Conservation (phyloP, 2,329 filamentous ascomycete genomes). For the Periconia sp. region DNA sequence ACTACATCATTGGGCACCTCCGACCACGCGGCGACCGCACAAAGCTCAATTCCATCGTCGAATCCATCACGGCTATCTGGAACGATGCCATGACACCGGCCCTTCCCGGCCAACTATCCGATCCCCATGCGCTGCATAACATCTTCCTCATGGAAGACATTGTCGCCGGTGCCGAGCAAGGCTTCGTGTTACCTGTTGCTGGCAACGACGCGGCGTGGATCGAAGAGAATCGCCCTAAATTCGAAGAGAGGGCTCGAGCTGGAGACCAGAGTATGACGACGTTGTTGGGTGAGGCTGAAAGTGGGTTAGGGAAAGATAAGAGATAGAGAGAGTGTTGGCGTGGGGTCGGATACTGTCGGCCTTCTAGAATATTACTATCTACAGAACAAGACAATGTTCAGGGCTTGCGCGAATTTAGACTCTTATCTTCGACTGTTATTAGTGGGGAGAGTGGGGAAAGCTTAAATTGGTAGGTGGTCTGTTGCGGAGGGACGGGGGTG, state of each 20-base stretch:
- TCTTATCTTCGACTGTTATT: too few relatives aligned
- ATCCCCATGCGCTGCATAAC: slow-evolving; percentile 24
- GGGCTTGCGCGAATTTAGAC: too few relatives aligned
- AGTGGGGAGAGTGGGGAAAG: too few relatives aligned
- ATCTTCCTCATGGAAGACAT: slow-evolving; percentile 36
- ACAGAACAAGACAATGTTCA: too few relatives aligned
- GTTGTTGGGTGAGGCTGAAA: slow-evolving; percentile 25
- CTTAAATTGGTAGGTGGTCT: too few relatives aligned
- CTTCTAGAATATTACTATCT: too few relatives aligned
- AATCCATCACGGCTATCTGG: slow-evolving; percentile 24
- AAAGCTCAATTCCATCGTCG: slow-evolving; percentile 17
- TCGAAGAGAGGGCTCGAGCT: slow-evolving; percentile 24
- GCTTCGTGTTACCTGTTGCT: slow-evolving; percentile 28
- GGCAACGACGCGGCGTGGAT: slow-evolving; percentile 32
- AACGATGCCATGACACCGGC: slow-evolving; percentile 8
- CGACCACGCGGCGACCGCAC: slow-evolving; percentile 17
- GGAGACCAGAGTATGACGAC: slow-evolving; percentile 29
- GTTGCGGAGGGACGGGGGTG: too few relatives aligned
- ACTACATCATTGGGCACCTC: slow-evolving; percentile 28
- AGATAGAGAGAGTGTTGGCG: too few relatives aligned
- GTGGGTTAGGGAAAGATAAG: slow-evolving; percentile 1
- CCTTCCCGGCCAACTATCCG: slow-evolving; percentile 18
- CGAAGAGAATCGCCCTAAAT: slow-evolving; percentile 23
- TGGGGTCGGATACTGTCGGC: too few relatives aligned
- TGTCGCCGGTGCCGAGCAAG: slow-evolving; percentile 31